Evolutionary conservation across 495 filamentous ascomycete genomes (phyloP), one percentile per base, ranked within the genome.

Genomic region (Patellaria atrata): DNA sequence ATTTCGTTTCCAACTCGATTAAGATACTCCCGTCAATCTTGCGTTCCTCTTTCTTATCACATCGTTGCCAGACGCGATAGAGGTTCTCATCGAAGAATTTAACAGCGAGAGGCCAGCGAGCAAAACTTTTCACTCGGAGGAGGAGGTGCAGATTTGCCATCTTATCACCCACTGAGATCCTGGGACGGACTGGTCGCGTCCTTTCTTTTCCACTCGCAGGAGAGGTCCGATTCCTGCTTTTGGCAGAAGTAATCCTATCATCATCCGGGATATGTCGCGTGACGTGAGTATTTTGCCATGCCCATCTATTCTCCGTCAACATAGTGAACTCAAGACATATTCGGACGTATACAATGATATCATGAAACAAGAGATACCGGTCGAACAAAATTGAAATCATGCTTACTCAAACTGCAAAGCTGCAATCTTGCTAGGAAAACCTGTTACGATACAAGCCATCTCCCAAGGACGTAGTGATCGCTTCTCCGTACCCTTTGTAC

Each of bases 361-460:
- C 30, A 36, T 28, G 28, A 33, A 27, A n/a, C n/a, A n/a, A n/a
- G n/a, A n/a, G n/a, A n/a, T n/a, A n/a, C n/a, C n/a, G n/a, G n/a
- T n/a, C 14, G 14, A 11, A 31, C 5, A 16, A 14, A 9, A 12
- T n/a, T 17, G n/a, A 30, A 21, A 5, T 1, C 6, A 14, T n/a
- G 61, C 79, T 43, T 67, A 94, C 82, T 97, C 89, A 47, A 97
- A 97, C 50, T 96, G 89, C 40, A 97, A 57, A 3, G 91, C 89
- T 1, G 82, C 83, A 13, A 82, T 71, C 44, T 75, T 73, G 35
- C 77, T 84, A 10, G 80, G 82, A 45, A 97, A 97, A 0, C 91
- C 89, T 2, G 79, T 76, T 1, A 96, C 82, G 4, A 94, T 65
- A 20, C 73, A 73, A 1, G 75, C 65, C 84, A 97, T 94, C 51